Conservation (phyloP, 345 rosid genomes). For the Syzygium aqueum region DNA sequence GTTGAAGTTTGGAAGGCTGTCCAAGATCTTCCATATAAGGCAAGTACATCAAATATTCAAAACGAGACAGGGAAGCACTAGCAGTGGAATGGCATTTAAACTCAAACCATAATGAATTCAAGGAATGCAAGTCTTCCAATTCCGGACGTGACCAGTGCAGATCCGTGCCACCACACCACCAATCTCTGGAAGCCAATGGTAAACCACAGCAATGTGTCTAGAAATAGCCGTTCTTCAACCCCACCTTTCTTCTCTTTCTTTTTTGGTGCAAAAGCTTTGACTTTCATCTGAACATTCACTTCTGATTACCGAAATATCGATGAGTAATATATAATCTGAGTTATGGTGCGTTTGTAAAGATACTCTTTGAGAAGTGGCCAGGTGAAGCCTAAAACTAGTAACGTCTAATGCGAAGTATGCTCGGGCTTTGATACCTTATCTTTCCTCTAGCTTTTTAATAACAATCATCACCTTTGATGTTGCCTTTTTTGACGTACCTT, state of each 20-base stretch:
- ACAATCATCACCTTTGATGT: too few species aligned
- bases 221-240: fast-evolving
- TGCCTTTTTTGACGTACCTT: background rate
- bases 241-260: background rate
- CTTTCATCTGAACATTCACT: too few species aligned
- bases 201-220: fast-evolving
- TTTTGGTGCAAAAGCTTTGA: too few species aligned
- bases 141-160: too few species aligned
- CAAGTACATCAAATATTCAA: slow-evolving; percentile 11
- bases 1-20: slow-evolving; percentile 58
- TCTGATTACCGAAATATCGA: background rate
- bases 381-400: background rate
- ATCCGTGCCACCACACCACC: too few species aligned
- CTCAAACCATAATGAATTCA: too few species aligned
- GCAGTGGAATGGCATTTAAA: too few species aligned
- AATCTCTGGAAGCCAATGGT: too few species aligned
- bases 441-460: background rate
- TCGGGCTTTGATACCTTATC: background rate
- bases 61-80: background rate
- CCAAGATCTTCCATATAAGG: slow-evolving; percentile 58
- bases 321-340: background rate
- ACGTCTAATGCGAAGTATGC: background rate
- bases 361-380: background rate
- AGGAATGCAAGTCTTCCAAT: too few species aligned
- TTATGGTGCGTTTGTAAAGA: background rate